Percentiles rank a stretch among this genome's conserved stretches.
These are phyloP conservation scores for Penicillium sp. DNA, from an alignment of 2,329 filamentous ascomycete species.

Conservation along the genomic window DNA sequence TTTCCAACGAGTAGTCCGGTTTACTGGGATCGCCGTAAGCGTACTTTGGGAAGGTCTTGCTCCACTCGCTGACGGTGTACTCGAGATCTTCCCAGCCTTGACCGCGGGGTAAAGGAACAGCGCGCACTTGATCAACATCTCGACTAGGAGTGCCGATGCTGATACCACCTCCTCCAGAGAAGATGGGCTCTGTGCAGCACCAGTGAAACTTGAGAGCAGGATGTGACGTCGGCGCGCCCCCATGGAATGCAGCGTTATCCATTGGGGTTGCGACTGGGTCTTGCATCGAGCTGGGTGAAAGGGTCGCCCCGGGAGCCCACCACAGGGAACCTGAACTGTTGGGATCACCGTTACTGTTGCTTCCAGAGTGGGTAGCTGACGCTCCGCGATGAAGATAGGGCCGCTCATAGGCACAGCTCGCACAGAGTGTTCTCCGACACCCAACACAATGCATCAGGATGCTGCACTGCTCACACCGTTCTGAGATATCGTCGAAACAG, in stretches of 20 bases:
- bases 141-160: conserved; percentile 61
- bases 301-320: conserved; percentile 64
- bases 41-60: conserved; percentile 47
- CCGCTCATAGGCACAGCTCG: conserved; percentile 64
- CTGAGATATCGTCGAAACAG: conserved; percentile 59
- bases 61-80: conserved; percentile 52
- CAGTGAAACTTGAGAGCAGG: conserved; percentile 63
- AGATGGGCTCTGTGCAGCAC: conserved; percentile 66
- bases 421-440: conserved; percentile 65
- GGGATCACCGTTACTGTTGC: conserved; percentile 17
- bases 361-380: conserved; percentile 13
- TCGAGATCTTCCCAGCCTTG: conserved; percentile 64
- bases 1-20: conserved; percentile 48
- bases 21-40: conserved; percentile 49
- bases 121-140: conserved; percentile 62
- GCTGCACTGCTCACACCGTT: conserved; percentile 66
- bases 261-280: conserved; percentile 49
- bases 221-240: conserved; percentile 44
- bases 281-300: conserved; percentile 65
- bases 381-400: conserved; percentile 49
- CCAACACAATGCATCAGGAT: conserved; percentile 67
- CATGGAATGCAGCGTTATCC: conserved; percentile 43
- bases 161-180: conserved; percentile 65
- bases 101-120: conserved; percentile 61
- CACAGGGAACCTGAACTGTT: conserved; percentile 54